phyloP scores from a whole-genome alignment of 2,329 filamentous ascomycete species.

The Fusarium tjaetaba region DNA sequence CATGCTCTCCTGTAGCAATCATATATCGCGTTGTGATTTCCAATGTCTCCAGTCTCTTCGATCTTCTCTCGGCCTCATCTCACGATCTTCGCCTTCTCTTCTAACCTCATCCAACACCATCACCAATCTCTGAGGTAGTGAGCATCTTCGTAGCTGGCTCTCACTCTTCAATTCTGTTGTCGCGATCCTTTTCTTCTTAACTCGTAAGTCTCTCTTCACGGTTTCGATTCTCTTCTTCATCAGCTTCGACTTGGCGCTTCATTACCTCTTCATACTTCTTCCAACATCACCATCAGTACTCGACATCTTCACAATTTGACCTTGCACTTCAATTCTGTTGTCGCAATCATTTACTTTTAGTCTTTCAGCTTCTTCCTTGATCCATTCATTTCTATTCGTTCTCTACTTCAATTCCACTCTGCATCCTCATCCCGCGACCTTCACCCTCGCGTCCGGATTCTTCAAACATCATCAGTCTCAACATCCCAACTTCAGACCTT shows the following conservation, averaged over 20 bases:
- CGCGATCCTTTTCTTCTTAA: accelerated
- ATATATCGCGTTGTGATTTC: accelerated
- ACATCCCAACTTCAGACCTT: neutral
- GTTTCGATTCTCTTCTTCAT: neutral
- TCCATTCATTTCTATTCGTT: neutral
- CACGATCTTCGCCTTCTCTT: no score
- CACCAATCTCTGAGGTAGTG: no score
- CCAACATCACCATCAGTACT: neutral
- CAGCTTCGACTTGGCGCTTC: neutral
- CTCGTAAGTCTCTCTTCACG: accelerated
- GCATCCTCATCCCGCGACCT: neutral
- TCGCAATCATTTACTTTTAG: neutral
- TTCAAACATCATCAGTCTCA: neutral
- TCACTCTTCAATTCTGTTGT: neutral
- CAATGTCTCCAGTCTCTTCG: accelerated
- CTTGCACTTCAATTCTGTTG: neutral
- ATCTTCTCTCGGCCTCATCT: no score
- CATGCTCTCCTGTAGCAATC: accelerated
- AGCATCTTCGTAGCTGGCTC: neutral
- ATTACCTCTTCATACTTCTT: neutral
- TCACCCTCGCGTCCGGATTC: neutral
- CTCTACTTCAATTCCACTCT: accelerated
- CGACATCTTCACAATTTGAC: neutral
- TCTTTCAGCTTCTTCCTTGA: neutral
- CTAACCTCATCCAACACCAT: no score